Base-by-base conservation (phyloP, 495 filamentous ascomycete genomes). In the Aspergillus panamensis region DNA sequence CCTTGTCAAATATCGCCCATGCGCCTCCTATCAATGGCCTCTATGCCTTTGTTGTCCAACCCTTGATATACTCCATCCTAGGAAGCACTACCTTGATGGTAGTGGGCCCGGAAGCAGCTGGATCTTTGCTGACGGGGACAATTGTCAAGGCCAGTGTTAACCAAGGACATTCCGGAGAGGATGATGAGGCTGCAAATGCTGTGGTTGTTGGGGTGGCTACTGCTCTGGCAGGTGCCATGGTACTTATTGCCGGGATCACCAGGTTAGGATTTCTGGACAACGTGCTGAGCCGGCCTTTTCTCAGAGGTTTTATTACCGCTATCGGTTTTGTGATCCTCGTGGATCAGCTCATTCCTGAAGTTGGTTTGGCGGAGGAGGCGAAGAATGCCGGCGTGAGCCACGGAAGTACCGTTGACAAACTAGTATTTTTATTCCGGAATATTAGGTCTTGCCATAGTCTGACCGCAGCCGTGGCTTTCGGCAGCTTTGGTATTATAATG, bases 301-400 rank as follows among this genome's bases (percentile, higher is more conserved):
- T 97, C 30, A 78, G 94, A 53, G 94, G 94, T 2, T 99, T 99
- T 71, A 97, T 99, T 71, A 92, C 87, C 48, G 93, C 95, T 32
- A 91, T 99, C 68, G 94, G 94, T 33, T 88, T 96, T 44, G 92
- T 97, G 47, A 97, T 99, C 66, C 81, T 95, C 45, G 89, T 97
- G 30, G 94, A 97, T 69, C 94, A 99, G 71, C 74, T 96, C 48
- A 88, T 97, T 39, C 91, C 92, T 3, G 91, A 97, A 69, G 78
- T 93, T 66, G 94, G 94, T 5, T 78, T 99, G 16, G 77, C 78
- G n/a, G 68, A 74, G 0, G 67, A 82, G 6, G 87, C 89, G 0
- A 79, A 79, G 48, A 64, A 84, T 2, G 62, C 73, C 12, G 77
- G 82, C 35, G 80, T 91, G 8, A 79, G 78, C 21, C 94, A 97